Evolutionary conservation across 108 stramenopile species (phyloP), one percentile per base, ranked within the genome.

Genomic region (Parietichytrium sp.): DNA sequence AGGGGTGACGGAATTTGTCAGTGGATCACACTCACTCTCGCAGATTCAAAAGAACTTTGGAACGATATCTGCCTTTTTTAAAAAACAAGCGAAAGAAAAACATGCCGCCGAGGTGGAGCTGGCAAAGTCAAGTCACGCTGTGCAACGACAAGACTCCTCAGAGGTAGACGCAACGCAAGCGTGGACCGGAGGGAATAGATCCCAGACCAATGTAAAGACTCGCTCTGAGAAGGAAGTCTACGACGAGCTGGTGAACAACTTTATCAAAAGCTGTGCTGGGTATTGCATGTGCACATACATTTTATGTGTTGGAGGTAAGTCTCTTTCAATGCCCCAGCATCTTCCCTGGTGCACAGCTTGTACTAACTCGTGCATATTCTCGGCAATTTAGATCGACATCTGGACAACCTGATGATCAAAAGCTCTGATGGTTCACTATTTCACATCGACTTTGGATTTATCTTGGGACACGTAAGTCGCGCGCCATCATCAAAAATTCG

Each of bases 231-330:
- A 85, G 18, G 87, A 83, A 3, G 80, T 91, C 42, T 52, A 79
- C 12, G 82, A 89, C 7, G 86, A 88, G 26, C 95, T 94, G 6
- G 91, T 96, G 90, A 91, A 93, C 51, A 95, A 89, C 1, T 99
- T 95, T 83, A 93, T 98, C 51, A 92, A 93, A 80, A 93, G 91
- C 80, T 97, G 96, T 55, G 98, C 98, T 16, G 97, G 97, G 10
- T 98, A 98, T 88, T 95, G 96, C 85, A 96, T 98, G 49, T 93
- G 96, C 29, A 99, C 97, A 3, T 99, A 97, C 81, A 55, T 99
- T 25, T 85, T 99, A 53, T 92, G 93, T 12, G 91, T 95, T 49
- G 94, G 94, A 12, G n/a, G n/a, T n/a, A n/a, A n/a, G n/a, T n/a
- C n/a, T n/a, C n/a, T n/a, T 84, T 12, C 26, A n/a, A n/a, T 15